Evolutionary conservation across 2,329 filamentous ascomycete genomes (phyloP).

Genomic region (Fusarium sp.): DNA sequence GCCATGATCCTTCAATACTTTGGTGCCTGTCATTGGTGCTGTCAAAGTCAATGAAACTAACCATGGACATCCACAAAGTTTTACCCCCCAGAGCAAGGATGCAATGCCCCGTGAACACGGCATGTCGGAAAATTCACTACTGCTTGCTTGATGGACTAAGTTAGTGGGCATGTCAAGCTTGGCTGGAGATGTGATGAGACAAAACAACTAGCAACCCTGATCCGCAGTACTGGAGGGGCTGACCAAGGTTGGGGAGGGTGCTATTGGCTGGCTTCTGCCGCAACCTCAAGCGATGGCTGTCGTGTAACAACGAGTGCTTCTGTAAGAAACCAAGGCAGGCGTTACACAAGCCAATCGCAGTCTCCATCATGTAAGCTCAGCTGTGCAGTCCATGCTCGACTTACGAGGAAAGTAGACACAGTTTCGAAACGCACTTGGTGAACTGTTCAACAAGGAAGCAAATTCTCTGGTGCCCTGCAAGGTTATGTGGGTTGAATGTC

Average conservation of each 20-base stretch:
- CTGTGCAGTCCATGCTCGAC: conserved; percentile 28
- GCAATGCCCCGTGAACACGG: conserved; percentile 1
- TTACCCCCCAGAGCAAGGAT: conserved; percentile 1
- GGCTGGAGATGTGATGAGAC: conserved; percentile 37
- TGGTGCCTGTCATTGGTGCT: neutral
- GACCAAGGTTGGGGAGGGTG: neutral
- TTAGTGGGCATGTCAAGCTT: conserved; percentile 8
- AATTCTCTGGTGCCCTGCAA: conserved; percentile 2
- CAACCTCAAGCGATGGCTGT: conserved; percentile 33
- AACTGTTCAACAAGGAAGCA: conserved; percentile 22
- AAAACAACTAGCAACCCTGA: conserved; percentile 31
- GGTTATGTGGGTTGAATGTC: conserved; percentile 19
- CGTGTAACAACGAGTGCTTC: conserved; percentile 37
- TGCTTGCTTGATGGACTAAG: neutral
- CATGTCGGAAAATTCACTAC: conserved; percentile 4
- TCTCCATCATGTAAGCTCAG: conserved; percentile 21
- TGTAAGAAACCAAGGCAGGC: conserved; percentile 21
- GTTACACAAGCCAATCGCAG: conserved; percentile 35
- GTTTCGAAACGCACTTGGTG: conserved; percentile 33
- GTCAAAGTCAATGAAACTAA: neutral
- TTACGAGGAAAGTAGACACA: conserved; percentile 36
- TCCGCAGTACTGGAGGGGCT: conserved; percentile 34
- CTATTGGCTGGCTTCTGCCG: conserved; percentile 35
- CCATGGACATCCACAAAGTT: neutral
- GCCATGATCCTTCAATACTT: neutral